phyloP scores from a whole-genome alignment of 768 basidiomycete species.

The Lactarius trivialis region DNA sequence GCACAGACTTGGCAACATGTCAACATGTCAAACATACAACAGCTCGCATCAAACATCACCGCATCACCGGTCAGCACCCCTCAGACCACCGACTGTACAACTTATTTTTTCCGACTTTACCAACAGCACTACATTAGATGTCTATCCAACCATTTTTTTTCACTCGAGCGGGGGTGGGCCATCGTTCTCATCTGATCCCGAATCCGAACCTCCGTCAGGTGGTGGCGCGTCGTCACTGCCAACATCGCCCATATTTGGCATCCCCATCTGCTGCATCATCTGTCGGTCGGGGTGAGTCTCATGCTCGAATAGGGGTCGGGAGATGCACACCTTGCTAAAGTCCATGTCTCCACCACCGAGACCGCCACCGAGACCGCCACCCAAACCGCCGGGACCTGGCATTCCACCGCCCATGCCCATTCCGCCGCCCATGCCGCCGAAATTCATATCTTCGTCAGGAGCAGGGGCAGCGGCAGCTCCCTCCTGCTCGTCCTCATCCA shows the following conservation, averaged over 20 bases:
- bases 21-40: no score
- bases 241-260: slow-evolving; percentile 32
- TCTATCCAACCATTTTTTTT: neutral
- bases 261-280: no score
- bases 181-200: slow-evolving; percentile 44
- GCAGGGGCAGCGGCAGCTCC: slow-evolving; percentile 36
- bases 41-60: no score
- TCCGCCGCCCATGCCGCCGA: slow-evolving; percentile 34
- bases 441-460: slow-evolving; percentile 40
- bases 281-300: slow-evolving; percentile 20
- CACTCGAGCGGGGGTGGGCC: slow-evolving; percentile 75
- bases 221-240: slow-evolving; percentile 25
- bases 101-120: slow-evolving; percentile 1
- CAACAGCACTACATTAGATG: neutral
- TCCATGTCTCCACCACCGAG: slow-evolving; percentile 53
- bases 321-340: slow-evolving; percentile 46
- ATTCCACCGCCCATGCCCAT: slow-evolving; percentile 26
- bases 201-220: slow-evolving; percentile 36
- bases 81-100: neutral
- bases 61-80: no score
- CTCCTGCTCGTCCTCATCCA: slow-evolving; percentile 95
- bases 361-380: no score
- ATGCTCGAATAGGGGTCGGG: neutral
- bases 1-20: neutral
- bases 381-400: slow-evolving; percentile 24